Percentiles rank a stretch among this genome's conserved stretches.
These are phyloP conservation scores for Alternaria infectoria DNA, from an alignment of 2,329 filamentous ascomycete species.

Conservation along the genomic window DNA sequence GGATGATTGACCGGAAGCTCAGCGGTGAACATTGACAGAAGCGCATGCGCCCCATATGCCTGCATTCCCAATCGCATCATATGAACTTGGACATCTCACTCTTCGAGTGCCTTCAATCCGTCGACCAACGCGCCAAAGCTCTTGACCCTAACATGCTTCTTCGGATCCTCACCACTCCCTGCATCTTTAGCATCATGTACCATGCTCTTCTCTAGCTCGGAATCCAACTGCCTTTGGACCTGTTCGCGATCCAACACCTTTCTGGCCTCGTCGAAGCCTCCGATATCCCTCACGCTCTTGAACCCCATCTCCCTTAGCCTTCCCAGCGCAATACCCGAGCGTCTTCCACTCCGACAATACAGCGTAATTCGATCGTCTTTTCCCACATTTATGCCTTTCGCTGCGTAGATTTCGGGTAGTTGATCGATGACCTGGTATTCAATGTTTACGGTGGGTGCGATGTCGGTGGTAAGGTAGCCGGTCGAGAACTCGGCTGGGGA, in stretches of 20 bases:
- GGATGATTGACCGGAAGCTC: background rate
- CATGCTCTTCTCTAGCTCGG: constrained; percentile 3
- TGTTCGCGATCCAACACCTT: constrained; percentile 37
- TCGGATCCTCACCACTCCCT: constrained; percentile 5
- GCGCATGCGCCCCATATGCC: background rate
- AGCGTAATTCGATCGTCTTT: constrained; percentile 44
- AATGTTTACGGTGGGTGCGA: constrained; percentile 44
- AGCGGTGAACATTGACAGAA: background rate
- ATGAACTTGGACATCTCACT: constrained; percentile 9
- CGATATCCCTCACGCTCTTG: constrained; percentile 42
- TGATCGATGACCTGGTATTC: constrained; percentile 44
- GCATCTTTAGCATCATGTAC: background rate
- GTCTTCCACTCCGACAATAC: constrained; percentile 46
- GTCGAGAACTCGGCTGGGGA: constrained; percentile 45
- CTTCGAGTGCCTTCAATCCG: constrained; percentile 37
- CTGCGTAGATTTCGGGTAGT: constrained; percentile 30
- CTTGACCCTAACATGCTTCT: constrained; percentile 26
- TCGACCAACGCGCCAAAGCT: constrained; percentile 32
- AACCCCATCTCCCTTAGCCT: constrained; percentile 40
- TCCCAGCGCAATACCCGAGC: constrained; percentile 42
- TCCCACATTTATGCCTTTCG: constrained; percentile 20
- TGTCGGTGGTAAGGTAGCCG: constrained; percentile 34
- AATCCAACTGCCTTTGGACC: constrained; percentile 22
- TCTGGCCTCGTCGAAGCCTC: constrained; percentile 43
- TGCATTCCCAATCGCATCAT: background rate